Evolutionary conservation across 495 filamentous ascomycete species (phyloP).

Genomic region (Pseudoneurospora amorphoporcata): DNA sequence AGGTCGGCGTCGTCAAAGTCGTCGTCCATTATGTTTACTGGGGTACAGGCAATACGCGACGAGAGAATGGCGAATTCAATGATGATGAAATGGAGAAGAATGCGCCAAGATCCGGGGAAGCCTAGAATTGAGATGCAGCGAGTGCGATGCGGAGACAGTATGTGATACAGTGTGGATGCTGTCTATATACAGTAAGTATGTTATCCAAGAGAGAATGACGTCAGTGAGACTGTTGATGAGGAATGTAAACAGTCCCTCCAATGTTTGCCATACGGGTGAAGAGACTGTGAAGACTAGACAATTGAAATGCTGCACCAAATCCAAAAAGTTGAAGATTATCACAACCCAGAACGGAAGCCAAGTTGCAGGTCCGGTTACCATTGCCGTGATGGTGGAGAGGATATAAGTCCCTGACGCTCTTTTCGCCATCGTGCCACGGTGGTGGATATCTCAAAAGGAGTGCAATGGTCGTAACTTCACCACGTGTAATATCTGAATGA

Average conservation of each 20-base stretch:
- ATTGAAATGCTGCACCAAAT: no score
- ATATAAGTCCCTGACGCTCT: neutral
- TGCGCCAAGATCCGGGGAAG: neutral
- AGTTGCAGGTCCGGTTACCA: neutral
- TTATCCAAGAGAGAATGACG: neutral
- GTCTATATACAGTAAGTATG: neutral
- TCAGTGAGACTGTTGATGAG: neutral
- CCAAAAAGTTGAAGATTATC: neutral
- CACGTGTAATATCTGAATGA: neutral
- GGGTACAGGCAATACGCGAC: neutral
- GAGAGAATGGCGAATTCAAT: neutral
- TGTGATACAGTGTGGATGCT: neutral
- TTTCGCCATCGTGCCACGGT: neutral
- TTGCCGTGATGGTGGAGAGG: neutral
- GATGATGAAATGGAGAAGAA: neutral
- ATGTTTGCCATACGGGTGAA: neutral
- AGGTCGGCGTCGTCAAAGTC: constrained; percentile 54
- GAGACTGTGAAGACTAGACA: no score
- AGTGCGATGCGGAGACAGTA: neutral
- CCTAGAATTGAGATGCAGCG: neutral
- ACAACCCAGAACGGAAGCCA: neutral
- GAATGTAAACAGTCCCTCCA: neutral
- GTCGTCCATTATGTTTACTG: constrained; percentile 35
- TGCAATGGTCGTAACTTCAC: no score
- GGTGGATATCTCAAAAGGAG: neutral